Conservation (phyloP, 345 rosid species). For the Hirschfeldia incana region DNA sequence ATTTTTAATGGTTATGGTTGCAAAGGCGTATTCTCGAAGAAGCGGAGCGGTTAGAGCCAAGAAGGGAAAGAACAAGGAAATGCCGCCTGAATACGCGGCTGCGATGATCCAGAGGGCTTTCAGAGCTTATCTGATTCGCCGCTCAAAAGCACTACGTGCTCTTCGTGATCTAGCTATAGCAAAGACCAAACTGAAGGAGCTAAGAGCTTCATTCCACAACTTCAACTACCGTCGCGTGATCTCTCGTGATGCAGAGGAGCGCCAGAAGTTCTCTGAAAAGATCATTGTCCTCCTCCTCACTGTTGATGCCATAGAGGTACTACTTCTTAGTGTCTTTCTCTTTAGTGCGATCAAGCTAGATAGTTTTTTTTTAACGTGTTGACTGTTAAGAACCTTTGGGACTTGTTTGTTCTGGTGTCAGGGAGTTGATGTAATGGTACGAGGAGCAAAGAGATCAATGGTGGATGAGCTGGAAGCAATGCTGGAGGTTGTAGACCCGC, state of each 20-base stretch:
- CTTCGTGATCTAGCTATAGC: slow-evolving; percentile 92
- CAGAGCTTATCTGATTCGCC: slow-evolving; percentile 75
- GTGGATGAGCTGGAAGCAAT: slow-evolving; percentile 89
- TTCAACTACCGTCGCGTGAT: slow-evolving; percentile 78
- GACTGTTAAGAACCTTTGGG: background rate
- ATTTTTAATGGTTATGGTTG: background rate
- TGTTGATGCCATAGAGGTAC: slow-evolving; percentile 95
- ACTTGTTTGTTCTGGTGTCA: slow-evolving; percentile 31
- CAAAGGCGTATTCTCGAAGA: slow-evolving; percentile 79
- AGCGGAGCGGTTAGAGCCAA: slow-evolving; percentile 48
- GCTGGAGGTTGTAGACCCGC: slow-evolving; percentile 90
- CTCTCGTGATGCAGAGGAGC: slow-evolving; percentile 76
- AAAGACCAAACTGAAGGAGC: slow-evolving; percentile 86
- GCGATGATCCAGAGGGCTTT: slow-evolving; percentile 73
- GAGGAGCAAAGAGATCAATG: slow-evolving; percentile 80
- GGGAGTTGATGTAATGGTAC: slow-evolving; percentile 87
- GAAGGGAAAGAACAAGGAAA: slow-evolving; percentile 80
- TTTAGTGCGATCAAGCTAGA: background rate
- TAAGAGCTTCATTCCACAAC: slow-evolving; percentile 72
- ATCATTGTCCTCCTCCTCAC: slow-evolving; percentile 93
- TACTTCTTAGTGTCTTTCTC: slow-evolving; percentile 2
- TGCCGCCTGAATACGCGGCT: slow-evolving; percentile 82
- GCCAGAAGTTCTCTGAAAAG: slow-evolving; percentile 76
- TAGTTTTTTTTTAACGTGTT: background rate
- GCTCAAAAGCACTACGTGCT: slow-evolving; percentile 81